Evolutionary conservation across 1,139 yeast genomes (phyloP).

Genomic region (Ogataea hybrid): DNA sequence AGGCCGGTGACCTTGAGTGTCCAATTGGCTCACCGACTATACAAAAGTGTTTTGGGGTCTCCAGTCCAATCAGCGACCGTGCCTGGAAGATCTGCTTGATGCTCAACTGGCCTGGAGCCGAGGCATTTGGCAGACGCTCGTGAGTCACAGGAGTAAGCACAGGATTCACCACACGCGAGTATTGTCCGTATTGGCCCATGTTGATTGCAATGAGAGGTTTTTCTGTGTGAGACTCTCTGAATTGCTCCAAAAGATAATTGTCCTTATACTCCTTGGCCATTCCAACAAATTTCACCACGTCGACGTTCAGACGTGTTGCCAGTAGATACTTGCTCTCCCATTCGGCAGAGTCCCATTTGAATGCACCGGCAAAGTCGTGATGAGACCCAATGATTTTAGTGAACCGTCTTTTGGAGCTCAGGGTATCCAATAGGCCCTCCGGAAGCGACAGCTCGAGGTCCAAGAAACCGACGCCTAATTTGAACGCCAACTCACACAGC

Average conservation of each 20-base stretch:
- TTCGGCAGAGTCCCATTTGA: conserved; percentile 64
- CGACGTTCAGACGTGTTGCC: conserved; percentile 66
- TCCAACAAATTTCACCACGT: conserved; percentile 83
- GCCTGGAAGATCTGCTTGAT: conserved; percentile 60
- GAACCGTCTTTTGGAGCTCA: conserved; percentile 49
- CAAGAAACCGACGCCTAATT: conserved; percentile 52
- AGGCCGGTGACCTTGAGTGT: conserved; percentile 84
- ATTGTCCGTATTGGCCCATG: conserved; percentile 72
- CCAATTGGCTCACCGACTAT: conserved; percentile 81
- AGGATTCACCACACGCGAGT: conserved; percentile 74
- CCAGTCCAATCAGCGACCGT: conserved; percentile 62
- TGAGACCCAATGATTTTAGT: conserved; percentile 81
- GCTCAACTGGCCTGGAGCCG: conserved; percentile 79
- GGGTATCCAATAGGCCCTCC: conserved; percentile 38
- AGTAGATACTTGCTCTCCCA: conserved; percentile 74
- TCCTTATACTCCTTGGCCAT: conserved; percentile 62
- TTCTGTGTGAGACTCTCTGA: conserved; percentile 50
- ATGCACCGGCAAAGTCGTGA: conserved; percentile 64
- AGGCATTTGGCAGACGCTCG: conserved; percentile 54
- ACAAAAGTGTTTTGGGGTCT: conserved; percentile 56
- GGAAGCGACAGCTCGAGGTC: conserved; percentile 53
- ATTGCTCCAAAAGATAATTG: conserved; percentile 67
- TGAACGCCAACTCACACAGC: conserved; percentile 62
- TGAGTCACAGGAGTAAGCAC: conserved; percentile 85
- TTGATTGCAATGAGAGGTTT: conserved; percentile 83